Evolutionary conservation across 2,329 filamentous ascomycete genomes (phyloP).

Genomic region (Arthrobotrys megalospora): DNA sequence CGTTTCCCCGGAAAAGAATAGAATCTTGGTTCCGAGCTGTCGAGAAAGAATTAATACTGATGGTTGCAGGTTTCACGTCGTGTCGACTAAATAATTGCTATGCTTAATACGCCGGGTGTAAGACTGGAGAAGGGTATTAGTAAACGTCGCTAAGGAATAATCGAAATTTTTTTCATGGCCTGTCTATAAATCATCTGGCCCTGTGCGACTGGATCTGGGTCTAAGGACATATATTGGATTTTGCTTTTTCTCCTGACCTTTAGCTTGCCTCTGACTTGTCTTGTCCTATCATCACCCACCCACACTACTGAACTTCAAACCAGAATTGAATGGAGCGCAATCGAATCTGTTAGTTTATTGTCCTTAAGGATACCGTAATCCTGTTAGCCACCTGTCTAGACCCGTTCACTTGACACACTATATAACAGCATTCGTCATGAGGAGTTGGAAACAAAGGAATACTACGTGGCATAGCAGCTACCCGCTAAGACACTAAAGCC

Average conservation of each 20-base stretch:
- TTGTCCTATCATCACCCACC: constrained; percentile 56
- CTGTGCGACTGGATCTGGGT: constrained; percentile 48
- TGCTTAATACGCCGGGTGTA: constrained; percentile 41
- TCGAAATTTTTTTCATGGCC: constrained; percentile 42
- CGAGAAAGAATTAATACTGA: constrained; percentile 38
- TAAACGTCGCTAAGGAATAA: constrained; percentile 55
- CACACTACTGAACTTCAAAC: constrained; percentile 52
- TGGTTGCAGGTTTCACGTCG: constrained; percentile 45
- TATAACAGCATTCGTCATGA: constrained; percentile 15
- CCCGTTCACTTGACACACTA: constrained; percentile 25
- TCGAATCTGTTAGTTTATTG: constrained; percentile 35
- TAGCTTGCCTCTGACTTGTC: constrained; percentile 40
- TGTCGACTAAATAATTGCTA: constrained; percentile 60
- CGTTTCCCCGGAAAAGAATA: constrained; percentile 32
- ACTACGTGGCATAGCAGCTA: constrained; percentile 30
- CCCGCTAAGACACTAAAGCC: constrained; percentile 20
- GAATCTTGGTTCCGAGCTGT: constrained; percentile 1
- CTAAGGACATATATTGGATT: constrained; percentile 33
- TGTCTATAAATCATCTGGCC: constrained; percentile 46
- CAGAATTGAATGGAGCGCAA: constrained; percentile 31
- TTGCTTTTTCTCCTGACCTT: constrained; percentile 46
- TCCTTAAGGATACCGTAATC: neutral
- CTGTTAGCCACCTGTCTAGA: constrained; percentile 2
- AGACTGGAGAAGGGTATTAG: constrained; percentile 41
- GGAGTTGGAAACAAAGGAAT: constrained; percentile 19